Percentiles rank a stretch among this genome's conserved stretches.
Conservation (phyloP, 164 flowering plant genomes). For the Aristolochia fimbriata region DNA sequence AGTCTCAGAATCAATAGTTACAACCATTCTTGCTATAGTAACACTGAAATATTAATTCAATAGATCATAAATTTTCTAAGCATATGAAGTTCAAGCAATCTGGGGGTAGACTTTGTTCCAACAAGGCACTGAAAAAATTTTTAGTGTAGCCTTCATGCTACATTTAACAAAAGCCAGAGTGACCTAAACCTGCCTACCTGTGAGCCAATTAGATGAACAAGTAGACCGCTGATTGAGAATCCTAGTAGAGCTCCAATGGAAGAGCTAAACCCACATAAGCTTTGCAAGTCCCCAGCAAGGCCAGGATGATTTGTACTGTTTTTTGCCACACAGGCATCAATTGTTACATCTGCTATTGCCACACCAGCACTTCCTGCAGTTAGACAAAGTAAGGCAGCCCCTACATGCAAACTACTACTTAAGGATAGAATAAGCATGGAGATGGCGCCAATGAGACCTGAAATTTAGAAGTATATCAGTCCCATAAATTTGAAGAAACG, state of each 20-base stretch:
- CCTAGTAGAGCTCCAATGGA: slow-evolving; percentile 77
- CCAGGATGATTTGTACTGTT: slow-evolving; percentile 59
- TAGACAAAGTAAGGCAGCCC: slow-evolving; percentile 50
- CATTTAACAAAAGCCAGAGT: too few species aligned
- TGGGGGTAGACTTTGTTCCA: too few species aligned
- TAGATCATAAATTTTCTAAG: too few species aligned
- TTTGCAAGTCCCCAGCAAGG: slow-evolving; percentile 91
- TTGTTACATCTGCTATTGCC: slow-evolving; percentile 94
- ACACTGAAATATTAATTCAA: too few species aligned
- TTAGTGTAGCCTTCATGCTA: too few species aligned
- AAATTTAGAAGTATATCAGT: not conserved
- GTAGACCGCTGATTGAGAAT: slow-evolving; percentile 69
- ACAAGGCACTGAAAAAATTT: too few species aligned
- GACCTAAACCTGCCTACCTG: slow-evolving; percentile 30
- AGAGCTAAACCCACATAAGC: slow-evolving; percentile 71
- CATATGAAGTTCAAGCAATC: too few species aligned
- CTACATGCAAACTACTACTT: slow-evolving; percentile 49
- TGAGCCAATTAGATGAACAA: slow-evolving; percentile 80
- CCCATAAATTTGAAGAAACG: not conserved
- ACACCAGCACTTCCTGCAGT: slow-evolving; percentile 82
- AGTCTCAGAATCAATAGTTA: too few species aligned
- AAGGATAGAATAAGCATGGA: slow-evolving; percentile 64
- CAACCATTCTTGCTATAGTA: too few species aligned
- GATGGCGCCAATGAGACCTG: slow-evolving; percentile 64
- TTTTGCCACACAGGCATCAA: slow-evolving; percentile 96